Conservation (phyloP, 2,329 filamentous ascomycete species). For the Fusarium mundagurra region DNA sequence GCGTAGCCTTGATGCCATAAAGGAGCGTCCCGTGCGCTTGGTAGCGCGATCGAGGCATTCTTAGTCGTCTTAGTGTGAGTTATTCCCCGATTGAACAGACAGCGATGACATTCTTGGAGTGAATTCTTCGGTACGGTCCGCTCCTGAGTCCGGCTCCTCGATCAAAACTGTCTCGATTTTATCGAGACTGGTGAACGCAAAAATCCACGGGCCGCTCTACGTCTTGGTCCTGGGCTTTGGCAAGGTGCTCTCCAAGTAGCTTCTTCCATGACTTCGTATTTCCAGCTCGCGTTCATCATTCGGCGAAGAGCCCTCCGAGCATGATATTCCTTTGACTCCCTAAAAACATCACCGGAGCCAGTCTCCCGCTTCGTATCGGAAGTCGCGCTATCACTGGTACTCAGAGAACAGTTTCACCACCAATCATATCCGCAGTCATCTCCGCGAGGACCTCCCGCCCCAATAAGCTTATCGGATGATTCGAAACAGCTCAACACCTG, state of each 20-base stretch:
- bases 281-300: too few species aligned
- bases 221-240: background rate
- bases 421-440: background rate
- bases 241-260: background rate
- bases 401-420: background rate
- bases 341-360: too few species aligned
- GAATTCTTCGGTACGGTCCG: background rate
- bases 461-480: background rate
- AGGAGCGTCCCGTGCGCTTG: background rate
- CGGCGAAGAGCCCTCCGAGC: fast-evolving
- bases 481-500: background rate
- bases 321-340: background rate
- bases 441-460: background rate
- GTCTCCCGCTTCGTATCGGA: background rate
- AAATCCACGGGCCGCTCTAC: background rate
- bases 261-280: too few species aligned
- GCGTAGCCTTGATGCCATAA: background rate
- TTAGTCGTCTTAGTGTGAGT: fast-evolving
- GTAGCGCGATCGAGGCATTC: background rate
- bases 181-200: fast-evolving
- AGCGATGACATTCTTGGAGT: background rate
- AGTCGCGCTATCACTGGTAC: background rate
- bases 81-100: background rate
- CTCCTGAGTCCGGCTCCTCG: background rate
- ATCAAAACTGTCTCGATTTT: too few species aligned